Evolutionary conservation across 176 grass and related monocot genomes (phyloP), one percentile per base, ranked within the genome.

Genomic region (Triticum monococcum): DNA sequence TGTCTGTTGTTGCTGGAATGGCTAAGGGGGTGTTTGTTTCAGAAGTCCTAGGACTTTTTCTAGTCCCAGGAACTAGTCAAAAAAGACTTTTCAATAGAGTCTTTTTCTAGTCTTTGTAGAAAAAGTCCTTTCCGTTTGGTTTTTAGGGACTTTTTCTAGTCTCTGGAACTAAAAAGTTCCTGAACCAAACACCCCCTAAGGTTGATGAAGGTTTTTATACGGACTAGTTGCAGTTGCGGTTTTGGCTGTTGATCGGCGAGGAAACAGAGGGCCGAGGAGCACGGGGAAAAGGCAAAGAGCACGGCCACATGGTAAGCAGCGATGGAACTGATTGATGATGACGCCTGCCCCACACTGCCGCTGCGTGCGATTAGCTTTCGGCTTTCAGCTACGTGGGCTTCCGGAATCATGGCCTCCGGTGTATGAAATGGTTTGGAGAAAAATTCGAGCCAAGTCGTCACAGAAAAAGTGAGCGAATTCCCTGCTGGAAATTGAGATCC

Each of bases 321-420:
- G 20, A n/a, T 75, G 12, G 72, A 75, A 75, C 72, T 52, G 72
- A 77, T 63, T 5, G 70, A 77, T 40, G 64, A 78, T 70, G 64
- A 26, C 40, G 25, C 41, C 37, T 17, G 48, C 37, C 12, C 37
- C 31, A 32, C 66, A 6, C 35, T 52, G 57, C 77, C 26, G 7
- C 79, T 69, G 50, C 45, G 43, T 56, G 40, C 73, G 45, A 31
- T 22, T 33, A 26, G 12, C 73, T 70, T 43, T 86, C 32, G 72
- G 77, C 64, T 86, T 35, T 43, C 32, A n/a, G 32, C 77, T 67
- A 60, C 48, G 88, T 78, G 77, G 75, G 88, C 37, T 77, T 77
- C 71, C 4, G 62, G 77, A 65, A 89, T 85, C 77, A 46, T 75
- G 69, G 62, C 26, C 24, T 32, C 10, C 35, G 12, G 70, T 46